Evolutionary conservation across 1,284 basidiomycete genomes (phyloP), one percentile per base, ranked within the genome.

Genomic region (Trametes pubescens): DNA sequence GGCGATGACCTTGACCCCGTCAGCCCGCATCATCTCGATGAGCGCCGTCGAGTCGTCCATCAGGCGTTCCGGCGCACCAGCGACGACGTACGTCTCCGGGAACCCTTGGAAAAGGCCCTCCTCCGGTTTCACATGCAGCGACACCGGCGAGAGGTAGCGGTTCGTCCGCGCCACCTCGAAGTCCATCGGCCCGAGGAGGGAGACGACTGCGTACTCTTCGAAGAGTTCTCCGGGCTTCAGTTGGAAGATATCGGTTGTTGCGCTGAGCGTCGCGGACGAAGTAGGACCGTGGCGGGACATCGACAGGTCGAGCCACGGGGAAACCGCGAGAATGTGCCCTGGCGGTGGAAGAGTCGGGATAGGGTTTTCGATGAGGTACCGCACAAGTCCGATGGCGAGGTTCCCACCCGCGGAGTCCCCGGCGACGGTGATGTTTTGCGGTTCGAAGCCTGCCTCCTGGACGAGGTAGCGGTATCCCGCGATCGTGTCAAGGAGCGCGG

Each of bases 361-460:
- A 4, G 69, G 65, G 57, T 73, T 69, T 37, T 78, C 72, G 22
- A 70, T n/a, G 40, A 79, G 71, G 65, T 86, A 85, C 10, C 83
- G 81, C 7, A 76, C 78, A 35, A 87, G 76, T 0, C 88, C 87
- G n/a, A 88, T 78, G 0, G 85, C 87, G 21, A 92, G 80, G 72
- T 92, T 91, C 0, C 83, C 91, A 2, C 86, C 86, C 0, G 86
- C 86, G 13, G 81, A 84, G 71, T 88, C 86, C 14, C 86, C 87
- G 4, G 75, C 76, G 26, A 88, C 47, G 34, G 84, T 71, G 62
- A 89, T 81, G 70, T 86, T 79, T 21, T 74, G 69, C 16, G 81
- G 77, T 4, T 69, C 63, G 60, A 84, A 80, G 0, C 77, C 76
- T 32, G 80, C 73, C 0, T 69, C 69, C 32, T 71, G 66, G 24